Conservation (phyloP, 78 protist species). For the Dictyostelium brefeldianum region DNA sequence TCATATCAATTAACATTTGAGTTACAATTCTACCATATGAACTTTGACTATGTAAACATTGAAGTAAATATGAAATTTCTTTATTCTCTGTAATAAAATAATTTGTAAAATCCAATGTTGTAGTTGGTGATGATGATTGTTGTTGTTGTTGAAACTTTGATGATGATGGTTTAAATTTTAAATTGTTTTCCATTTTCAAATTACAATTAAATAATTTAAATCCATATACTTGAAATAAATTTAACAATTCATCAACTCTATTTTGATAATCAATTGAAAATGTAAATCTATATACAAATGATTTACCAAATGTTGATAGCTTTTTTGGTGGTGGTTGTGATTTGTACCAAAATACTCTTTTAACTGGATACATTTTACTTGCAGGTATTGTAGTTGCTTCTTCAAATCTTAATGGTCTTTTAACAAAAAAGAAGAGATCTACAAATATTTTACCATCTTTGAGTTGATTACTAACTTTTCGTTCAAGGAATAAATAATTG, state of each 20-base stretch:
- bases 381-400: background rate
- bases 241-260: background rate
- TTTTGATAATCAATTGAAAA: background rate
- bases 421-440: background rate
- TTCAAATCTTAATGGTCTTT: background rate
- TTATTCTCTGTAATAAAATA: background rate
- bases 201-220: background rate
- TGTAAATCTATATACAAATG: slow-evolving; percentile 4
- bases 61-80: background rate
- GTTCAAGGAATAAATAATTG: too few relatives aligned
- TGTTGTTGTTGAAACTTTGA: too few relatives aligned
- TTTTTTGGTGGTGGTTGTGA: background rate
- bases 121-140: too few relatives aligned
- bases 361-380: too few relatives aligned
- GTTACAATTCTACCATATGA: background rate
- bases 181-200: too few relatives aligned
- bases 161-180: background rate
- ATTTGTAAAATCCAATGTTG: too few relatives aligned
- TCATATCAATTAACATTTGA: background rate
- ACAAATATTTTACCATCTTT: too few relatives aligned
- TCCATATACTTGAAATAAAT: background rate
- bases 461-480: too few relatives aligned
- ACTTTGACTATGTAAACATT: background rate
- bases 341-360: background rate
- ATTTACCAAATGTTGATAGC: background rate